Evolutionary conservation across 2,329 filamentous ascomycete genomes (phyloP), one percentile per base, ranked within the genome.

Genomic region (Colletotrichum coccodes): DNA sequence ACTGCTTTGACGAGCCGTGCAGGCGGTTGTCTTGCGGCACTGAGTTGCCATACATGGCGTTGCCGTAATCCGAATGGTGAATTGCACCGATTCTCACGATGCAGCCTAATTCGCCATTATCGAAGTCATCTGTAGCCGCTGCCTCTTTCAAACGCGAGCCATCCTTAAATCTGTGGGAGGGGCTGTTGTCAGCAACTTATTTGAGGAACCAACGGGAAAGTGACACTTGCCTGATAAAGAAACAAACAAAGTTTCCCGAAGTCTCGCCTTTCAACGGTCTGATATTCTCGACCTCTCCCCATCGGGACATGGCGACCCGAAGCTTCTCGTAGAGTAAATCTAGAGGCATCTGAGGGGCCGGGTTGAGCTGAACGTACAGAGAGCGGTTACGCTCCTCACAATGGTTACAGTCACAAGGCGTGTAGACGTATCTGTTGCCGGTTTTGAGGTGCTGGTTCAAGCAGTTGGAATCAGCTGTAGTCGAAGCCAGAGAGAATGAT

Each of bases 361-460:
- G 44, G 12, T 9, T 47, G 4, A 58, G 21, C 21, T 46, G 23
- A 3, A 63, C 16, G 4, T 34, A 63, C 30, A 63, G 50, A 28
- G 60, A 46, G 3, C 50, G 73, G 59, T 81, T 80, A 38, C 74
- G 71, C 7, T 65, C 52, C 26, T 72, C 71, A 42, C 79, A 81
- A 3, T 66, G 56, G 18, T 61, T 36, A 40, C 79, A 81, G 52
- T 52, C 62, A 60, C 79, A 81, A 1, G 71, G 73, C 18, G 70
- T 61, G 62, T 81, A 80, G 3, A n/a, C 11, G 23, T 34, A 53
- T 32, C 12, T 34, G 9, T 28, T 6, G 6, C 6, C 42, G n/a
- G 16, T 7, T 18, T 14, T 38, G 26, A 18, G 16, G 28, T 46
- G 42, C 16, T 42, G 38, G 9, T 63, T 63, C 16, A 6, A 14